Evolutionary conservation across 2,329 filamentous ascomycete species (phyloP), one percentile per base, ranked within the genome.

Genomic region (Xylariaceae sp.): DNA sequence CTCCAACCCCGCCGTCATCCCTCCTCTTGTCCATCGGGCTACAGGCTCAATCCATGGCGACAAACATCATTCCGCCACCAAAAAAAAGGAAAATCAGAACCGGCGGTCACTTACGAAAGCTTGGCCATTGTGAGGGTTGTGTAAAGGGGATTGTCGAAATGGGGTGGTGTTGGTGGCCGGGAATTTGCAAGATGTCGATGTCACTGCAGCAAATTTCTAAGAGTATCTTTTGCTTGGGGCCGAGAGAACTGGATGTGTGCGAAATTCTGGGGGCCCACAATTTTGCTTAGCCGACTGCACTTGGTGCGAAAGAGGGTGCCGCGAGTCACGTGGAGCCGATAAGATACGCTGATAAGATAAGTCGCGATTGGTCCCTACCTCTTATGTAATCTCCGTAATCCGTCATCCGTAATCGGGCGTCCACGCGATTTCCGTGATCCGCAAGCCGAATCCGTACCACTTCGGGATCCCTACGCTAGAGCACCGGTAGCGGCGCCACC

Each of bases 41-140:
- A 30, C 23, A 30, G 23, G 8, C 37, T 42, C 37, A 42, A 42
- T 42, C 37, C 37, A 42, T 13, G 8, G 37, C 37, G 4, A 9
- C 9, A 42, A 13, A 13, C n/a, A n/a, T 42, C 9, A 42, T 42
- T 42, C 37, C 37, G 37, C 4, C 9, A 18, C 17, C 17, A 2
- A 51, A 8, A 44, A 39, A 51, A 42, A 13, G 15, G 11, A 17
- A 55, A 59, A 63, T 58, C 51, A 53, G 50, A 47, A n/a, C 48
- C 52, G 56, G 52, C 51, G 54, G 54, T 17, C 10, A 68, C 67
- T 71, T 69, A 69, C 68, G 68, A 69, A 50, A 68, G 49, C 60
- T 70, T 70, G 61, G 68, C 68, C 68, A 71, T 69, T 69, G 60
- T 64, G 65, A 64, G 47, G 62, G 58, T 63, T 61, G 63, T 63